A percentile compares a stretch with the other conserved stretches of the same genome.
phyloP scores from a whole-genome alignment of 2,329 filamentous ascomycete species.

The Ascosphaera apis region DNA sequence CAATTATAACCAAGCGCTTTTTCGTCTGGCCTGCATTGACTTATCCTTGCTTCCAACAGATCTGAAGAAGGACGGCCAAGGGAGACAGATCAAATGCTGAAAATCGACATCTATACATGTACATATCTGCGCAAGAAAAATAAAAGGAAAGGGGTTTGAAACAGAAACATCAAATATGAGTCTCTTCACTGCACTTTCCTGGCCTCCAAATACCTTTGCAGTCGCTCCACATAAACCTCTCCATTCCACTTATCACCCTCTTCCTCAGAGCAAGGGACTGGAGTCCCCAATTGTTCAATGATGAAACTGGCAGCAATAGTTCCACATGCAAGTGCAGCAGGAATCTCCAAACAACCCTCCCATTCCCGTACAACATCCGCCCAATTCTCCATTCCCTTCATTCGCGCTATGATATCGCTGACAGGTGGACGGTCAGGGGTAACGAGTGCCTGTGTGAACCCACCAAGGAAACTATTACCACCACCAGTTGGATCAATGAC shows the following conservation, averaged over 20 bases:
- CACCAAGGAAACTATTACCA: slow-evolving; percentile 68
- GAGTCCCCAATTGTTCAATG: slow-evolving; percentile 84
- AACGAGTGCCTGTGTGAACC: slow-evolving; percentile 32
- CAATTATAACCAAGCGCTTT: too few species aligned
- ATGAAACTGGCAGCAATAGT: slow-evolving; percentile 73
- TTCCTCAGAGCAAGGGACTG: slow-evolving; percentile 17
- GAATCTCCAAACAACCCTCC: slow-evolving; percentile 26
- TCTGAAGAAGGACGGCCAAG: too few species aligned
- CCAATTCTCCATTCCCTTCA: slow-evolving; percentile 32
- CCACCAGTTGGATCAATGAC: slow-evolving; percentile 89
- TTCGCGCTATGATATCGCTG: slow-evolving; percentile 11
- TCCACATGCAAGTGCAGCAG: slow-evolving; percentile 53
- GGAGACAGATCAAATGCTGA: too few species aligned
- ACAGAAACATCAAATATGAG: too few species aligned
- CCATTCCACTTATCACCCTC: slow-evolving; percentile 22
- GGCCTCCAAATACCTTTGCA: slow-evolving; percentile 20
- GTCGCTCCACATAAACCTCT: slow-evolving; percentile 20
- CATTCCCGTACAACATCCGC: slow-evolving; percentile 17
- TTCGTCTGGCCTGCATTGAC: too few species aligned
- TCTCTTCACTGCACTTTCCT: too few species aligned
- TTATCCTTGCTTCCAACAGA: too few species aligned
- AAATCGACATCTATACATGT: too few species aligned
- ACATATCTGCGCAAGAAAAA: too few species aligned
- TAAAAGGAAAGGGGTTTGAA: too few species aligned
- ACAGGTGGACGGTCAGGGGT: slow-evolving; percentile 16